Base-by-base conservation (phyloP, 768 basidiomycete species). In the Amanita exitialis region DNA sequence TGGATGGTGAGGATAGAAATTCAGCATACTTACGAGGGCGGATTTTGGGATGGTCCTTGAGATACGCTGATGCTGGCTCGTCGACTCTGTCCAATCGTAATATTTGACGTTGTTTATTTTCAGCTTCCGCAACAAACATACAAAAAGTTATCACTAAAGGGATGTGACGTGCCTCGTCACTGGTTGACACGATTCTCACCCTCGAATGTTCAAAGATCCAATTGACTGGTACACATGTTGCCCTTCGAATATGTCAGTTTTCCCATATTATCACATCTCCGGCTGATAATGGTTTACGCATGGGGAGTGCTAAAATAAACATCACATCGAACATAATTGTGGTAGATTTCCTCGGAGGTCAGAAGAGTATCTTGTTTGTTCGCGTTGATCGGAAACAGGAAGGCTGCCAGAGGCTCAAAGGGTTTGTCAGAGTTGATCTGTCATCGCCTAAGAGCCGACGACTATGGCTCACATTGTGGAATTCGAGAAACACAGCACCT, bases 301-400 rank as follows among this genome's bases (percentile, higher is more conserved):
- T 27, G 28, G n/a, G 28, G 20, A 20, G 28, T 18, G 8, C 34
- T 65, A 51, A 66, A 66, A 38, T 56, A 64, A 21, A 85, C 75
- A 62, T 81, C 78, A 49, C 71, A 71, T 36, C 77, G 73, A 43
- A 83, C 79, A 54, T 77, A 86, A 58, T 86, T 83, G 66, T 86
- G 78, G 66, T 87, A 88, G 36, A 88, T 59, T 66, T 87, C 83
- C 49, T 80, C 80, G 18, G 79, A 77, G 18, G 82, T 80, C 51
- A 88, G 64, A 36, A 88, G 67, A 2, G 80, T 83, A 61, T 87
- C 83, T 50, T 81, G 77, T 23, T 69, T 71, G 44, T 75, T 68
- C 43, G 76, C 77, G 57, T 73, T 72, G 49, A 69, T 66, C 0
- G 78, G 76, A 59, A 83, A 74, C 52, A 86, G 61, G 66, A 83